phyloP scores from a whole-genome alignment of 1,139 yeast genomes.

The Saccharomyces hybrid region DNA sequence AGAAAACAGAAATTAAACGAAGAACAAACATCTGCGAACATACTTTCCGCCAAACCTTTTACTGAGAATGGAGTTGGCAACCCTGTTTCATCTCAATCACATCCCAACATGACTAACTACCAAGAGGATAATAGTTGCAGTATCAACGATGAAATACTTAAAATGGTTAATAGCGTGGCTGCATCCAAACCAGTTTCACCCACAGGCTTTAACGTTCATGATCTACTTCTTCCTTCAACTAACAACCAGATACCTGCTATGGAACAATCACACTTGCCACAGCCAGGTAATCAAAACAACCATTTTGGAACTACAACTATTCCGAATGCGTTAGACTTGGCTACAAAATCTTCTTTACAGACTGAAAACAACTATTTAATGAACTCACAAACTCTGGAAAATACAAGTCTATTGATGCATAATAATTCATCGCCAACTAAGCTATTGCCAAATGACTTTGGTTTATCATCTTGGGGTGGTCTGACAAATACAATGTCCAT shows the following conservation, averaged over 20 bases:
- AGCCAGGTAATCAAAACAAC: not conserved
- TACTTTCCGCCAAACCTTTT: not conserved
- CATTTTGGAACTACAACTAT: not conserved
- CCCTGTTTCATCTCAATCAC: not conserved
- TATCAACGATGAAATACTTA: slow-evolving; percentile 23
- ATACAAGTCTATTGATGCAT: slow-evolving; percentile 1
- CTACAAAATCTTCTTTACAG: not conserved
- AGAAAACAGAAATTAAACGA: not conserved
- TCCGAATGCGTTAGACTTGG: not conserved
- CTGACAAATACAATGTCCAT: not conserved
- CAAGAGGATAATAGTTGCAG: slow-evolving; percentile 2
- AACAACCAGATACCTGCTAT: not conserved
- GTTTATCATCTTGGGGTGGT: slow-evolving; percentile 3
- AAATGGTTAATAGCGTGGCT: slow-evolving; percentile 25
- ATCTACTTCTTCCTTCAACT: slow-evolving; percentile 9
- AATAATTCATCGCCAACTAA: slow-evolving; percentile 2
- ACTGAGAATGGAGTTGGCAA: not conserved
- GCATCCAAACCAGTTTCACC: slow-evolving; percentile 14
- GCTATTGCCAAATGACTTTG: not conserved
- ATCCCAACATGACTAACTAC: slow-evolving; percentile 1
- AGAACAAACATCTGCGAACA: not conserved
- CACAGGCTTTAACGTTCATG: slow-evolving; percentile 17
- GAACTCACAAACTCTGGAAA: not conserved
- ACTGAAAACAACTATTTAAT: not conserved
- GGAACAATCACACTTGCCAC: not conserved